phyloP scores from a whole-genome alignment of 2,329 filamentous ascomycete genomes.

The Phialophora expanda region DNA sequence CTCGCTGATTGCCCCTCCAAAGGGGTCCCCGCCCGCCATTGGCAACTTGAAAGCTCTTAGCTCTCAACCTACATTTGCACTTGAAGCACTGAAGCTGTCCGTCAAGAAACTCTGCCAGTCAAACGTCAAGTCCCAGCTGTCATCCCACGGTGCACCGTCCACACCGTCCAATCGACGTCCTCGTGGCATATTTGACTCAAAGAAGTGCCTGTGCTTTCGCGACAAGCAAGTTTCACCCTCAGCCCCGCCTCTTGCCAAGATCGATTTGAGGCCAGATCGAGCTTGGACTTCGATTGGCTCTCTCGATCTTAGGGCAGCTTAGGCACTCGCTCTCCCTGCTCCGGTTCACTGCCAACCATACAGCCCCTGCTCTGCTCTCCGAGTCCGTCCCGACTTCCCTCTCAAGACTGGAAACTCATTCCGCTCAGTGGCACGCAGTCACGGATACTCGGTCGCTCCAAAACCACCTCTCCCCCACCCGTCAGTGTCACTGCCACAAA shows the following conservation, averaged over 20 bases:
- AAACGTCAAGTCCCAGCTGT: constrained; percentile 9
- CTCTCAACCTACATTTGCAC: background rate
- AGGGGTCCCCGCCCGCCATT: background rate
- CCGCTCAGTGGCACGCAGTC: constrained; percentile 9
- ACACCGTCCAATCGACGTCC: constrained; percentile 18
- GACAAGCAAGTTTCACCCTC: background rate
- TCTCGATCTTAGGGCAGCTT: constrained; percentile 9
- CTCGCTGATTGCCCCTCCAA: constrained; percentile 1
- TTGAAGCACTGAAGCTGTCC: background rate
- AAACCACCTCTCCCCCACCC: constrained; percentile 8
- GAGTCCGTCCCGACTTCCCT: constrained; percentile 3
- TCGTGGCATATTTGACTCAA: constrained; percentile 20
- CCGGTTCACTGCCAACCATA: constrained; percentile 8
- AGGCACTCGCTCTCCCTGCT: background rate
- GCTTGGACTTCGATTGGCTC: constrained; percentile 13
- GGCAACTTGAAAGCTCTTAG: background rate
- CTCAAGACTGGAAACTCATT: background rate
- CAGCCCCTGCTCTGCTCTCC: constrained; percentile 4
- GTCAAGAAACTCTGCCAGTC: constrained; percentile 11
- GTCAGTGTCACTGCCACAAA: constrained; percentile 20
- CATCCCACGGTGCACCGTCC: constrained; percentile 14
- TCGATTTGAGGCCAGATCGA: constrained; percentile 16
- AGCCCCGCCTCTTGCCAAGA: constrained; percentile 18
- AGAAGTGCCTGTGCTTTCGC: constrained; percentile 9
- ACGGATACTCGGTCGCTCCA: constrained; percentile 12